Percentiles rank a stretch among this genome's conserved stretches.
Conservation (phyloP, 805 yeast species). For the Dipodascus geniculatus region DNA sequence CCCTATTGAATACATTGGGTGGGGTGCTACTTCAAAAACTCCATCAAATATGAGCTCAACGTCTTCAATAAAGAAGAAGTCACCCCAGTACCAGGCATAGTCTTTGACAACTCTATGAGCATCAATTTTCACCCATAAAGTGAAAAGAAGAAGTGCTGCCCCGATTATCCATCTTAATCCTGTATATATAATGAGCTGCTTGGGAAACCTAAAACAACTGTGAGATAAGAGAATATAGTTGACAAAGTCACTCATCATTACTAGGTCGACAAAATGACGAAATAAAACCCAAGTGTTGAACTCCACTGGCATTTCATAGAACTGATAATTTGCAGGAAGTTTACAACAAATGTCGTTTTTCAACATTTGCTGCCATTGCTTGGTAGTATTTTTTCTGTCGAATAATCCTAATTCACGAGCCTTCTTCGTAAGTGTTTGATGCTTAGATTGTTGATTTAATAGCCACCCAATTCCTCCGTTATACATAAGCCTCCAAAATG, state of each 20-base stretch:
- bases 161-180: conserved; percentile 48
- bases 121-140: conserved; percentile 75
- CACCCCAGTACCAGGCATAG: conserved; percentile 95
- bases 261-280: conserved; percentile 67
- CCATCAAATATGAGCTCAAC: conserved; percentile 72
- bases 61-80: conserved; percentile 70
- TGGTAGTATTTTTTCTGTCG: conserved; percentile 14
- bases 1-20: conserved; percentile 87
- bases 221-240: conserved; percentile 59
- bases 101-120: conserved; percentile 84
- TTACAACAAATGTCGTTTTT: conserved; percentile 36
- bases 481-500: conserved; percentile 66
- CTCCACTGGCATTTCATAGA: conserved; percentile 46
- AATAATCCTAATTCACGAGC: conserved; percentile 37
- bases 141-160: conserved; percentile 47
- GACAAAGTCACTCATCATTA: conserved; percentile 74
- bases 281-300: conserved; percentile 76
- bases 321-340: conserved; percentile 28
- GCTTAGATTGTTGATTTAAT: conserved; percentile 53
- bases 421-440: conserved; percentile 41
- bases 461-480: conserved; percentile 72
- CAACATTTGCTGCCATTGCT: conserved; percentile 31
- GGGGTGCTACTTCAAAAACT: conserved; percentile 81
- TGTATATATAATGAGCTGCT: conserved; percentile 34
- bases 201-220: conserved; percentile 29